Conservation (phyloP, 164 flowering plant genomes). For the Magnolia kwangsiensis region DNA sequence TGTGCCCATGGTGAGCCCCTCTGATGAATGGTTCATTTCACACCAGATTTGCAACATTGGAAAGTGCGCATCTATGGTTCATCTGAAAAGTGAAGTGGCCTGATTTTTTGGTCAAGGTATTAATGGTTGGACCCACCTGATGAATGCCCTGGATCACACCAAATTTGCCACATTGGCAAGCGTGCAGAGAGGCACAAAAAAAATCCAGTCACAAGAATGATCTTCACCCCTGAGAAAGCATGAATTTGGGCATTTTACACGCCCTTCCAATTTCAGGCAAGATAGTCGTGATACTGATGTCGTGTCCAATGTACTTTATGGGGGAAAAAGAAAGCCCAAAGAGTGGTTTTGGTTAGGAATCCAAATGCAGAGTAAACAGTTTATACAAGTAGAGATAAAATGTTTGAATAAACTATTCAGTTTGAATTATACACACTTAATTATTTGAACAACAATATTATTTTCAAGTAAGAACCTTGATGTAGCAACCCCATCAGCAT, state of each 20-base stretch:
- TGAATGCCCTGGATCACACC: not conserved
- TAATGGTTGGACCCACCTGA: not conserved
- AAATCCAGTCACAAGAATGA: not conserved
- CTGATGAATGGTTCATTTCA: too few relatives aligned
- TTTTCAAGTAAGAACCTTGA: slow-evolving; percentile 54
- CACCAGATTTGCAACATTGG: too few relatives aligned
- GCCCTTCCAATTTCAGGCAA: not conserved
- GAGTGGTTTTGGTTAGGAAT: too few relatives aligned
- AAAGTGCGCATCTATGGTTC: too few relatives aligned
- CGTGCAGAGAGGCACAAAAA: not conserved
- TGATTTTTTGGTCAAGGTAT: not conserved
- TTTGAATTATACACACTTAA: too few relatives aligned
- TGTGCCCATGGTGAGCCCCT: too few relatives aligned
- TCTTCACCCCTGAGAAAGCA: not conserved
- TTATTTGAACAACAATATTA: not conserved
- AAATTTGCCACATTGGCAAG: not conserved
- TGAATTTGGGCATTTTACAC: not conserved
- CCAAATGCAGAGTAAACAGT: too few relatives aligned
- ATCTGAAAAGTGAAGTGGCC: not conserved
- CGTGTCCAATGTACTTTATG: not conserved
- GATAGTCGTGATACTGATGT: not conserved
- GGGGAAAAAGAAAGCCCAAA: not conserved
- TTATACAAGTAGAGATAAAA: too few relatives aligned
- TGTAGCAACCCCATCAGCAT: slow-evolving; percentile 49
- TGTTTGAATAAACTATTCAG: too few relatives aligned